Base-by-base conservation (phyloP, 768 basidiomycete genomes). In the Suillus tomentosus region DNA sequence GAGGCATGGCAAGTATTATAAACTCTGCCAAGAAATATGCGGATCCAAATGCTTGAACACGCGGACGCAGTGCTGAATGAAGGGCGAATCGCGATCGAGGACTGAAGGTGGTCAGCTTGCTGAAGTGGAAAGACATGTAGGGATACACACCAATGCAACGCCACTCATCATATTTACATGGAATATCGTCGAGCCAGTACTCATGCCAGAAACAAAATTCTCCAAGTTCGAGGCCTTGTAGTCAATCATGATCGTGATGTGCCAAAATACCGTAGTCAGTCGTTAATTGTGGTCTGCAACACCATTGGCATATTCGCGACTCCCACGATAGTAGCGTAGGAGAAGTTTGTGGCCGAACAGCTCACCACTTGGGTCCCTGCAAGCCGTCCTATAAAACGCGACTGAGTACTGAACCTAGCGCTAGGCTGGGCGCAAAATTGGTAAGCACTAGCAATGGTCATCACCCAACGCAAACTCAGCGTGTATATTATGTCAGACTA, bases 151-250 rank as follows among this genome's bases (percentile, higher is more conserved):
- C 74, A 91, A 69, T 5, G 85, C 85, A 8, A 86, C 85, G 24
- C 79, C 66, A 19, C 87, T 90, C 31, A 95, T 79, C 56, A 82
- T 68, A 71, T 94, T 92, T 68, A 95, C 80, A 70, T 89, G 86
- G 1, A 72, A 72, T 3, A 95, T 79, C 3, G 87, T 84, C 0
- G 90, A 90, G 2, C 95, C 95, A 1, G 81, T 31, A 3, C 27
- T 82, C 75, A 82, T 85, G 42, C 87, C 85, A 8, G 92, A 87
- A 42, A 94, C 89, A 70, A 95, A 96, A 0, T 84, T 85, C 78
- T 94, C 91, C 75, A 31, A 31, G 3, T 96, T 96, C 11, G 83
- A 85, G 9, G 80, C 68, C 74, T 93, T 95, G 82, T 96, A 96
- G 54, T 64, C 27, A 47, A 56, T 62, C 74, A 27, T 27, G 27